Percentiles rank a stretch among this genome's conserved stretches.
These are phyloP conservation scores for Mycena filopes DNA, from an alignment of 768 basidiomycete genomes.

Conservation along the genomic window DNA sequence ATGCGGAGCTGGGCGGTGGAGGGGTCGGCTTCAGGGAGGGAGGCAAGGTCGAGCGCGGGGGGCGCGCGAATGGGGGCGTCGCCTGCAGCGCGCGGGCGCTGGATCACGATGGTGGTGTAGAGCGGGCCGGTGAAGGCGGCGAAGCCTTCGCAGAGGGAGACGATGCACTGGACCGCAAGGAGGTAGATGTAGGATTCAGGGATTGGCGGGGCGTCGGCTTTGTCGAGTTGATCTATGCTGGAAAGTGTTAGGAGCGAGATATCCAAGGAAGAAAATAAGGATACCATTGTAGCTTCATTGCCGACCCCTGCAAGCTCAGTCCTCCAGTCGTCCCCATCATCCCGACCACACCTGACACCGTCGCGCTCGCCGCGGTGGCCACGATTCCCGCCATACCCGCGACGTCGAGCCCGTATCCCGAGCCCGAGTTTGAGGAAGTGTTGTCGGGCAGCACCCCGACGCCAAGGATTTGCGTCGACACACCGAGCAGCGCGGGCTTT, in stretches of 20 bases:
- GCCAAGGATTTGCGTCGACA: constrained; percentile 83
- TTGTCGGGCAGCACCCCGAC: constrained; percentile 65
- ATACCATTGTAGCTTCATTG: constrained; percentile 93
- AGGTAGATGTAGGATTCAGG: constrained; percentile 96
- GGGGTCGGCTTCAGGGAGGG: constrained; percentile 60
- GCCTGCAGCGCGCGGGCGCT: constrained; percentile 70
- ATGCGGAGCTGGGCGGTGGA: constrained; percentile 68
- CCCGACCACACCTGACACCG: constrained; percentile 85
- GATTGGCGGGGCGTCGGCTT: constrained; percentile 92
- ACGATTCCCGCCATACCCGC: constrained; percentile 84
- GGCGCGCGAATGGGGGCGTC: constrained; percentile 77
- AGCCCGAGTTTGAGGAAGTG: constrained; percentile 43
- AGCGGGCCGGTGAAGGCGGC: constrained; percentile 77
- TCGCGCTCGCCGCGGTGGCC: constrained; percentile 84
- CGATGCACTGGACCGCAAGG: constrained; percentile 87
- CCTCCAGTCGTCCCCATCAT: constrained; percentile 82
- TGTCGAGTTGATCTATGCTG: constrained; percentile 98
- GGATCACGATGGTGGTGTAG: constrained; percentile 77
- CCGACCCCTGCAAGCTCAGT: constrained; percentile 75
- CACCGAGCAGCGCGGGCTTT: constrained; percentile 86
- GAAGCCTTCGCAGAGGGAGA: constrained; percentile 88
- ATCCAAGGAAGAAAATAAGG: neutral
- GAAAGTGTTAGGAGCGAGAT: constrained; percentile 16
- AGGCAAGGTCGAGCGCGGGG: constrained; percentile 71
- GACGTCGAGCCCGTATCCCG: constrained; percentile 69